Conservation (phyloP, 768 basidiomycete species). For the Arthromyces matolae region DNA sequence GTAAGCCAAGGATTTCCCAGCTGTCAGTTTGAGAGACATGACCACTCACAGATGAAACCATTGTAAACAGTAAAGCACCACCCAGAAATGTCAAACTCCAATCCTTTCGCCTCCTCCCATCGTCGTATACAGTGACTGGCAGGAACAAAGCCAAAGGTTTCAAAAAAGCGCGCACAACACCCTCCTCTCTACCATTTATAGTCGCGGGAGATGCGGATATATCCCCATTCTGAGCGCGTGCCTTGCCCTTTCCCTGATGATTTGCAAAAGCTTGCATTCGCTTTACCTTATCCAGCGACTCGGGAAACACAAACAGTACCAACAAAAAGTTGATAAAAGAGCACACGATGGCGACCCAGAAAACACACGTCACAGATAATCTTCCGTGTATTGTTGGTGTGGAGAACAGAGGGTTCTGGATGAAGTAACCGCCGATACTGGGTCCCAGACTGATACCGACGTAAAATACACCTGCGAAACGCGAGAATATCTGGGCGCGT, state of each 20-base stretch:
- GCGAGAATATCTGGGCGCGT: constrained; percentile 67
- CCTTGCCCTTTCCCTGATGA: constrained; percentile 23
- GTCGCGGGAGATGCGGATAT: constrained; percentile 14
- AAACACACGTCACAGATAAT: constrained; percentile 41
- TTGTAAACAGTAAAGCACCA: constrained; percentile 53
- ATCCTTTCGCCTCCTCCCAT: constrained; percentile 50
- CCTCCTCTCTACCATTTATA: constrained; percentile 5
- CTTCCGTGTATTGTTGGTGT: constrained; percentile 11
- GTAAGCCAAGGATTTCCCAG: constrained; percentile 1
- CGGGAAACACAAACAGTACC: constrained; percentile 67
- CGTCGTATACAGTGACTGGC: constrained; percentile 48
- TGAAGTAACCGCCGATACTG: constrained; percentile 58
- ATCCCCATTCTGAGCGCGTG: constrained; percentile 12
- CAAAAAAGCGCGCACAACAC: constrained; percentile 37
- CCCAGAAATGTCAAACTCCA: constrained; percentile 80
- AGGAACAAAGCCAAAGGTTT: constrained; percentile 71
- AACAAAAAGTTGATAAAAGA: constrained; percentile 56
- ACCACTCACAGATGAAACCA: constrained; percentile 61
- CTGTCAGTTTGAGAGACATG: background rate
- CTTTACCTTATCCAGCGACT: constrained; percentile 48
- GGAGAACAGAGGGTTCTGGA: constrained; percentile 33
- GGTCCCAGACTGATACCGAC: constrained; percentile 79
- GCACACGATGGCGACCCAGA: constrained; percentile 42
- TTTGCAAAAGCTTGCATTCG: constrained; percentile 29
- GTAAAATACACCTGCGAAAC: constrained; percentile 74